These are phyloP conservation scores for Gastrolobium bilobum DNA, from an alignment of 306 rosid species.

Conservation along the genomic window DNA sequence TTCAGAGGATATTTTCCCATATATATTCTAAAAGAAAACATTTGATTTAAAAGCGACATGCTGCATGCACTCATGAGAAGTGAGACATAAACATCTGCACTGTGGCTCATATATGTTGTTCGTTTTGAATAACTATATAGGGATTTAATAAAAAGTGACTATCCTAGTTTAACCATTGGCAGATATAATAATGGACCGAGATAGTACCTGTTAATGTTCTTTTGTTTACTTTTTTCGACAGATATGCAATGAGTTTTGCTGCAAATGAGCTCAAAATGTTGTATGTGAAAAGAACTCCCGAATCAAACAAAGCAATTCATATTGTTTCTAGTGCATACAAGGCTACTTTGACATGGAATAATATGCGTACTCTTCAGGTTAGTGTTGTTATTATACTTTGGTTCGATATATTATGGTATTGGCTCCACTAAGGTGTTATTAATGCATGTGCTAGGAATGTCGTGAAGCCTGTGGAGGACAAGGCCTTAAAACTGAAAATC, in stretches of 20 bases:
- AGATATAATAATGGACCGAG: slow-evolving; percentile 32
- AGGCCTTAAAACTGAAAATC: slow-evolving; percentile 90
- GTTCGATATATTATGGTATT: slow-evolving; percentile 27
- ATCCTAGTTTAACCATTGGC: slow-evolving; percentile 9
- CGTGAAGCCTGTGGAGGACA: slow-evolving; percentile 99
- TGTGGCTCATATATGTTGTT: slow-evolving; percentile 21
- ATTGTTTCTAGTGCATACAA: slow-evolving; percentile 93
- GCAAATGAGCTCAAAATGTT: slow-evolving; percentile 75
- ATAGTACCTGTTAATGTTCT: slow-evolving; percentile 28
- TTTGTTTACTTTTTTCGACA: slow-evolving; percentile 49
- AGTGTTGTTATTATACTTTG: slow-evolving; percentile 37
- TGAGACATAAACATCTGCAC: neutral
- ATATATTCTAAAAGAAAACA: slow-evolving; percentile 26
- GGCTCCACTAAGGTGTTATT: slow-evolving; percentile 35
- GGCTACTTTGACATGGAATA: slow-evolving; percentile 89
- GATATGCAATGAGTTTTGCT: slow-evolving; percentile 91
- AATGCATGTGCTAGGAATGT: slow-evolving; percentile 73
- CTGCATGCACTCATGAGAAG: slow-evolving; percentile 26
- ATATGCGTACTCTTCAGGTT: slow-evolving; percentile 92
- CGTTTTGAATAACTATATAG: neutral
- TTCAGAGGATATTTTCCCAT: slow-evolving; percentile 5
- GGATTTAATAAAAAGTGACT: slow-evolving; percentile 26
- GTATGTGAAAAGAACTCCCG: slow-evolving; percentile 74
- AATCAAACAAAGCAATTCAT: slow-evolving; percentile 78
- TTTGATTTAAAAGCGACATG: slow-evolving; percentile 37